Evolutionary conservation across 2,329 filamentous ascomycete genomes (phyloP).

Genomic region (Hypoxylon sp.): DNA sequence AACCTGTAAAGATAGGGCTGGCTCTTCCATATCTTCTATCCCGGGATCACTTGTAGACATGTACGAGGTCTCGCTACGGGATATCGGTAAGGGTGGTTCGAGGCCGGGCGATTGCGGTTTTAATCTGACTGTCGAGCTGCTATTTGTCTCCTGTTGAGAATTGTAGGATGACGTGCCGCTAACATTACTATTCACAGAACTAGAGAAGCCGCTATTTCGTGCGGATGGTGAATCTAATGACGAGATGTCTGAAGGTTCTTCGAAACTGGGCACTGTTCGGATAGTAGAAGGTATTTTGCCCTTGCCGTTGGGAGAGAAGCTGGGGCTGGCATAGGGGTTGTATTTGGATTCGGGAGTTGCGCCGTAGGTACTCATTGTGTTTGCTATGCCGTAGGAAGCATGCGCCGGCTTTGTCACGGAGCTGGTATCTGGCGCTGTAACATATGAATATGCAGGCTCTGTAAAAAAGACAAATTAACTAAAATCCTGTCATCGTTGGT

Average conservation of each 20-base stretch:
- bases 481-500: constrained; percentile 25
- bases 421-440: constrained; percentile 44
- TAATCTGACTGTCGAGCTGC: constrained; percentile 55
- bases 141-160: constrained; percentile 55
- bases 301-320: constrained; percentile 46
- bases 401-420: constrained; percentile 44
- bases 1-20: constrained; percentile 54
- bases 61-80: constrained; percentile 41
- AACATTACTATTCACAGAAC: constrained; percentile 68
- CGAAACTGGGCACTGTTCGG: constrained; percentile 70
- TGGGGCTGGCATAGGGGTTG: constrained; percentile 44
- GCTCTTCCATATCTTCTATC: constrained; percentile 45
- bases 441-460: constrained; percentile 44
- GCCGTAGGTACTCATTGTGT: constrained; percentile 45
- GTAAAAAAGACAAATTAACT: constrained; percentile 42
- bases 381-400: constrained; percentile 45
- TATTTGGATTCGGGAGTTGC: constrained; percentile 46
- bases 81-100: constrained; percentile 30
- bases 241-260: constrained; percentile 60
- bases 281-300: constrained; percentile 64
- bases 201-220: constrained; percentile 68
- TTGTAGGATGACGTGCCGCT: constrained; percentile 62
- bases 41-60: constrained; percentile 49
- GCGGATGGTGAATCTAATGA: constrained; percentile 58
- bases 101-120: constrained; percentile 47